Conservation (phyloP, 495 filamentous ascomycete species). For the Pseudotulostoma volvatum region DNA sequence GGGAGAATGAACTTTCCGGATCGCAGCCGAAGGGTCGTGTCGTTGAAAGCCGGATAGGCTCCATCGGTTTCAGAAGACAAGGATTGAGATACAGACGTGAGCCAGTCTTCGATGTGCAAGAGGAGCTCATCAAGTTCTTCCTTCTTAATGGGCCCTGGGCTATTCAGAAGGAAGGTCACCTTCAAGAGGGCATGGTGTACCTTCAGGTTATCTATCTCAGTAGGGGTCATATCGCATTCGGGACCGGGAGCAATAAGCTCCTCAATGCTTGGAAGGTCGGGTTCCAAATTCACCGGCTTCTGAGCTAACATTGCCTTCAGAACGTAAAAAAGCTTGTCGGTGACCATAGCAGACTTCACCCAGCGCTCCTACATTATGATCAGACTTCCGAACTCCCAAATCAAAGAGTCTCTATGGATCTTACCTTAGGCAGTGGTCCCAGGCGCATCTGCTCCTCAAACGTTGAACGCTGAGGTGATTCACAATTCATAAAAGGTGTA, state of each 20-base stretch:
- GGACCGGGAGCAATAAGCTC: constrained; percentile 10
- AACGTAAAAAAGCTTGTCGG: constrained; percentile 21
- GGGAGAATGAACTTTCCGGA: constrained; percentile 9
- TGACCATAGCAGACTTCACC: constrained; percentile 21
- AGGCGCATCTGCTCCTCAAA: constrained; percentile 27
- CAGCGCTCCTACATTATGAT: constrained; percentile 18
- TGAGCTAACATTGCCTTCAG: constrained; percentile 19
- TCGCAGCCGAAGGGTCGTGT: constrained; percentile 13
- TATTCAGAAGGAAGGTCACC: constrained; percentile 20
- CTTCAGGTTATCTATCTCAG: constrained; percentile 19
- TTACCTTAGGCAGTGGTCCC: constrained; percentile 26
- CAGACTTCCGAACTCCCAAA: constrained; percentile 1
- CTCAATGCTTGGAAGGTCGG: constrained; percentile 16
- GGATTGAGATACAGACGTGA: constrained; percentile 13
- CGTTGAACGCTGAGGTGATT: constrained; percentile 18
- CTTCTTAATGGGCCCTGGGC: constrained; percentile 18
- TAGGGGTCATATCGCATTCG: constrained; percentile 18
- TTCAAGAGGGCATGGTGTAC: constrained; percentile 20
- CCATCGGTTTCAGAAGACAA: constrained; percentile 11
- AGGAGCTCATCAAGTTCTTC: constrained; percentile 20
- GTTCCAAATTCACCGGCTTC: constrained; percentile 15
- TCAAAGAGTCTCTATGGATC: constrained; percentile 1
- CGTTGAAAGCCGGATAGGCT: constrained; percentile 11
- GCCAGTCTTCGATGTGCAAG: constrained; percentile 19
- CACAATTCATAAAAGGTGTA: constrained; percentile 31